phyloP scores from a whole-genome alignment of 2,329 filamentous ascomycete genomes.

The Nectriaceae sp. region DNA sequence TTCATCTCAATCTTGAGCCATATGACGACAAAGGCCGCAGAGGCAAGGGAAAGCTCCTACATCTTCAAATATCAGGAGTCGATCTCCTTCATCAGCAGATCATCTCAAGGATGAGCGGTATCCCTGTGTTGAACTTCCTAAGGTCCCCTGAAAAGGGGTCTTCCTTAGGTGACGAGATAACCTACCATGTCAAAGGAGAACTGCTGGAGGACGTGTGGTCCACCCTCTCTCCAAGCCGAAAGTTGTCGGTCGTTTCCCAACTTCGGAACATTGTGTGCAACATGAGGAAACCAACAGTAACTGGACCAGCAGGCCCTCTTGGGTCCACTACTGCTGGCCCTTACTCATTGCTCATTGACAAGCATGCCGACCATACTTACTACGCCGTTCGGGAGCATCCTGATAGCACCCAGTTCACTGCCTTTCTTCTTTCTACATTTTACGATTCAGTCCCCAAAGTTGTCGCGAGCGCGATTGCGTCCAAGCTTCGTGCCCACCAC shows the following conservation, averaged over 20 bases:
- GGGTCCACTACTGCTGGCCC: conserved; percentile 18
- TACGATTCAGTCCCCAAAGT: conserved; percentile 24
- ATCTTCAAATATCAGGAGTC: conserved; percentile 21
- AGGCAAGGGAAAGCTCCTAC: conserved; percentile 4
- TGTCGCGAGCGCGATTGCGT: conserved; percentile 22
- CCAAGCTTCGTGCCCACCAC: conserved; percentile 18
- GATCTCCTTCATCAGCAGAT: conserved; percentile 19
- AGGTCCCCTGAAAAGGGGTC: neutral
- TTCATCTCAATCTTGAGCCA: conserved; percentile 13
- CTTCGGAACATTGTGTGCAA: conserved; percentile 27
- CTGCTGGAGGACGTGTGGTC: conserved; percentile 33
- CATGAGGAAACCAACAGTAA: conserved; percentile 18
- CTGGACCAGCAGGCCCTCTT: conserved; percentile 8
- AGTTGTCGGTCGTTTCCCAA: conserved; percentile 26
- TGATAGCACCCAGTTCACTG: conserved; percentile 21
- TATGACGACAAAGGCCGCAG: neutral
- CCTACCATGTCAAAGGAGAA: conserved; percentile 16
- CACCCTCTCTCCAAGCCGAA: conserved; percentile 18
- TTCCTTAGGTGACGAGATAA: neutral
- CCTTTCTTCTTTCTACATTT: conserved; percentile 29
- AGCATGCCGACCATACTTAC: conserved; percentile 29
- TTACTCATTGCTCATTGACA: conserved; percentile 30
- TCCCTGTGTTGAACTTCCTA: neutral
- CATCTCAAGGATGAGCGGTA: conserved; percentile 5
- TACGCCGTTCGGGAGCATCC: conserved; percentile 27